Evolutionary conservation across 345 rosid genomes (phyloP).

Genomic region (Corchorus olitorius): DNA sequence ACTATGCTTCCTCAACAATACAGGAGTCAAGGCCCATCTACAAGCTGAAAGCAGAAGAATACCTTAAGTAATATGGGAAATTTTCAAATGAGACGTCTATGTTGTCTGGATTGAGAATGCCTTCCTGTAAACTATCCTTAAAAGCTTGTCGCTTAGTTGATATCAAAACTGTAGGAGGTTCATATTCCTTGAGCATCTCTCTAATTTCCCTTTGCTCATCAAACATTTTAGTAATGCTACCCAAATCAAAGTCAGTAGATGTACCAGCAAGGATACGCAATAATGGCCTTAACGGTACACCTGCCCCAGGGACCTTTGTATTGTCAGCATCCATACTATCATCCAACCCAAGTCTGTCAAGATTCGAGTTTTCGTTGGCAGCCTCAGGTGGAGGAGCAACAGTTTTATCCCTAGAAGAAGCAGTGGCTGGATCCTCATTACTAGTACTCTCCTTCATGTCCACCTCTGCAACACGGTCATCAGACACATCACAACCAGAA

Average conservation of each 20-base stretch:
- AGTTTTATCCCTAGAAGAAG: slow-evolving; percentile 61
- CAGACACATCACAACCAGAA: slow-evolving; percentile 45
- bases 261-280: slow-evolving; percentile 65
- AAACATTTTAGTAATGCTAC: slow-evolving; percentile 63
- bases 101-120: slow-evolving; percentile 58
- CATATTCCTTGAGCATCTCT: slow-evolving; percentile 53
- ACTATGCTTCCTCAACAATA: neutral
- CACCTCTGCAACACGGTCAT: slow-evolving; percentile 57
- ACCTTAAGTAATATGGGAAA: slow-evolving; percentile 93
- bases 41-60: slow-evolving; percentile 10
- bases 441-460: slow-evolving; percentile 68
- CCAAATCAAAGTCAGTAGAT: slow-evolving; percentile 48
- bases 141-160: slow-evolving; percentile 66
- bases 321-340: slow-evolving; percentile 51
- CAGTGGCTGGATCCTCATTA: slow-evolving; percentile 51
- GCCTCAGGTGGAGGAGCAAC: slow-evolving; percentile 48
- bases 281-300: slow-evolving; percentile 67
- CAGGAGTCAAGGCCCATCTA: neutral
- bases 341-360: slow-evolving; percentile 56
- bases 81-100: slow-evolving; percentile 77
- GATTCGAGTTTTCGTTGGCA: slow-evolving; percentile 52
- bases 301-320: slow-evolving; percentile 54
- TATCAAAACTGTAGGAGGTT: slow-evolving; percentile 45
- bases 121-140: slow-evolving; percentile 71
- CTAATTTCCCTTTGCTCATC: slow-evolving; percentile 62